Evolutionary conservation across 2,329 filamentous ascomycete species (phyloP), one percentile per base, ranked within the genome.

Genomic region (Diaporthe capsici): DNA sequence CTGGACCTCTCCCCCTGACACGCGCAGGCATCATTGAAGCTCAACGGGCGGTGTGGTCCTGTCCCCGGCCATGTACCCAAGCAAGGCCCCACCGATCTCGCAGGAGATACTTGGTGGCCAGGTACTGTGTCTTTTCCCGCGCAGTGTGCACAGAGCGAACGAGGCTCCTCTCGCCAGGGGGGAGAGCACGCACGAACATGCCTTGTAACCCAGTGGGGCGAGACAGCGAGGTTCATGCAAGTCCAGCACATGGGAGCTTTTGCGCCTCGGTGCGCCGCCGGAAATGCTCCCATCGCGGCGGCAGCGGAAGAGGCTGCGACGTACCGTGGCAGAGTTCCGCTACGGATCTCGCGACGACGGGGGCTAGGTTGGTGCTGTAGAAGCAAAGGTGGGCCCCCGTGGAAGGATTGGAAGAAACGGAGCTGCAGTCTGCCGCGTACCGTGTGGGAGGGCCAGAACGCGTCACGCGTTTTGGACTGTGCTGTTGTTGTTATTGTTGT

Each of bases 161-260:
- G 71, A 75, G 61, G 74, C 70, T 34, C 39, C 8, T 31, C 28
- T 42, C 34, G 22, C 55, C n/a, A 28, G 71, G 42, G 55, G 58
- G 73, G 17, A 9, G 6, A 39, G 37, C 37, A 28, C 25, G 28
- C 55, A 44, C 68, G 31, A 71, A 49, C 63, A 72, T 37, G 49
- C 71, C 31, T 68, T 53, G 47, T 25, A 53, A 53, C 63, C 47
- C 60, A 42, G 70, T 55, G 65, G 65, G 65, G 65, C 65, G 65
- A 55, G 31, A 68, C 60, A 67, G 60, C 58, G 63, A 68, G 70
- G 70, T 72, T 73, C 57, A 74, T 77, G 76, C 76, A 75, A 49
- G 76, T 75, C 73, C 76, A 77, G 63, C 76, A 75, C 73, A 75
- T 73, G 73, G 61, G 37, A 37, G 42, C 34, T 49, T 37, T 60